Conservation (phyloP, 1,139 yeast genomes). For the Diutina mesorugosa region DNA sequence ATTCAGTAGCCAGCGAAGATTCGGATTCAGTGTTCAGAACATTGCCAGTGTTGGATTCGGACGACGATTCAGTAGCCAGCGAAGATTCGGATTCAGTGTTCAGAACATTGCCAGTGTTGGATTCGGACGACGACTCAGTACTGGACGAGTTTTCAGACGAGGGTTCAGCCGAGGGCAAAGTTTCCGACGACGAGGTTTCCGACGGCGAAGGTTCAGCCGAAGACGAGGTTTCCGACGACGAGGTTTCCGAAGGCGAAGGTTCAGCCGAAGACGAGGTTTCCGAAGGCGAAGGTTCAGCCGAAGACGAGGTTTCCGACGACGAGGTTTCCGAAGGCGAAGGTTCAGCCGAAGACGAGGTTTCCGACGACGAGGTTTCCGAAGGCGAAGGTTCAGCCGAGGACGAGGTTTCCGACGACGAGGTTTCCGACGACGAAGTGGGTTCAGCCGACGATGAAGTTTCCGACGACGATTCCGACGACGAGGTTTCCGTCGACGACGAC, state of each 20-base stretch:
- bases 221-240: neutral
- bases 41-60: neutral
- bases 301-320: neutral
- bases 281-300: neutral
- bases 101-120: neutral
- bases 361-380: neutral
- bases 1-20: neutral
- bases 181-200: neutral
- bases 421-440: neutral
- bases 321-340: too few species aligned
- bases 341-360: neutral
- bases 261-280: neutral
- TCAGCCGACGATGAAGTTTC: neutral
- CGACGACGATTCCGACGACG: neutral
- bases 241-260: neutral
- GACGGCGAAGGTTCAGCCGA: neutral
- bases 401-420: neutral
- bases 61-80: neutral
- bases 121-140: neutral
- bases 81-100: neutral
- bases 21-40: too few species aligned
- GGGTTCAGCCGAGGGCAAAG: neutral
- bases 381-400: neutral
- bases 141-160: neutral
- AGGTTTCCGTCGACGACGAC: neutral